Evolutionary conservation across 116 monocot genomes (phyloP), one percentile per base, ranked within the genome.

Genomic region (Posidonia oceanica): DNA sequence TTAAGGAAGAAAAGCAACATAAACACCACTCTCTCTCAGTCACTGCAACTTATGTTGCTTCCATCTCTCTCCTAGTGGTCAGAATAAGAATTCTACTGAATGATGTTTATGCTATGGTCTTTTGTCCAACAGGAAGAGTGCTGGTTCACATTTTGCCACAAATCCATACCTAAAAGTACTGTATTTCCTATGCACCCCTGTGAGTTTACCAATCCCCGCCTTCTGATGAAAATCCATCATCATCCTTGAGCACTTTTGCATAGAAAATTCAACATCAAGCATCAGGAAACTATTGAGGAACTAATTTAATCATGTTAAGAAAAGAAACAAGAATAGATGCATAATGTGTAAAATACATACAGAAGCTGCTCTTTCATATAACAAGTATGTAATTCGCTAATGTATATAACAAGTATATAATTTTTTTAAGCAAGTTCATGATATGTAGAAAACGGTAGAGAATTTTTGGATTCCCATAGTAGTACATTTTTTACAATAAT

Each of bases 191-290:
- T 91, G 83, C 7, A 87, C 95, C 2, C 88, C 86, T 7, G 88
- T 96, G 5, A 96, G 80, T 69, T 87, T 91, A 20, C 95, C 91
- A 3, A 53, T 63, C 38, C 77, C 86, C 14, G 91, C 79, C 67
- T 80, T 84, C 41, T 80, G 82, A 72, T 96, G 95, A 58, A 91
- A 83, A 12, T 82, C 78, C 41, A 91, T 86, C 95, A 96, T 86
- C 78, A 78, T 74, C 68, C 75, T 84, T 4, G 95, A 82, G 74
- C 95, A 96, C 17, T 88, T 22, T 91, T 96, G 77, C 42, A 73
- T 2, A 29, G 42, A 22, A 42, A 29, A 29, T 29, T 41, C 0
- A 29, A 29, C 29, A 29, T 29, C 29, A 29, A 29, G 29, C 29
- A 29, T 29, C 29, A 29, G 29, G 29, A 29, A 66, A 12, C 39